A percentile compares a stretch with the other conserved stretches of the same genome.
Conservation (phyloP, 108 stramenopile species). For the Skeletonema costatum region DNA sequence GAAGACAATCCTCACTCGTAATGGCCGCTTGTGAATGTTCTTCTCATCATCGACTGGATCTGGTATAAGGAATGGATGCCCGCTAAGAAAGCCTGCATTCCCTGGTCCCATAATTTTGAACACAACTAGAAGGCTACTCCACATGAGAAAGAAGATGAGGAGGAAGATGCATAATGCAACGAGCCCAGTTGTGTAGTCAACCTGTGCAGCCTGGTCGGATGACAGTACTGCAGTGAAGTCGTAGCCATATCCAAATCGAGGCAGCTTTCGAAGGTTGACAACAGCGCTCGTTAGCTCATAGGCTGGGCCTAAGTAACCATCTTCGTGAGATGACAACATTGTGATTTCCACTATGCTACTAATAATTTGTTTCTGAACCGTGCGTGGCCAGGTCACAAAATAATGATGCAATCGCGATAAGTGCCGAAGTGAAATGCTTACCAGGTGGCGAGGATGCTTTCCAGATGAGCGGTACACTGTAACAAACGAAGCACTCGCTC, state of each 20-base stretch:
- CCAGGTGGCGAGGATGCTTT: too few relatives aligned
- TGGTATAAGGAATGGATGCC: conserved; percentile 37
- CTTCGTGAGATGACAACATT: background rate
- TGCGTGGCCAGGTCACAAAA: too few relatives aligned
- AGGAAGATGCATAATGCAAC: conserved; percentile 30
- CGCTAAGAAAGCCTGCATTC: conserved; percentile 44
- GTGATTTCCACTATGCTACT: background rate
- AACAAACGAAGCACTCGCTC: background rate
- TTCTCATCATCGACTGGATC: conserved; percentile 36
- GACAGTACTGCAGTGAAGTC: background rate
- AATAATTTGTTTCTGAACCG: background rate
- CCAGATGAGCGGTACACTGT: background rate
- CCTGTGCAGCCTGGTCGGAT: conserved; percentile 16
- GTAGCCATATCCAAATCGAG: conserved; percentile 16
- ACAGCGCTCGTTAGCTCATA: conserved; percentile 28
- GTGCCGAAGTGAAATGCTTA: too few relatives aligned
- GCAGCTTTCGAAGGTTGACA: conserved; percentile 4
- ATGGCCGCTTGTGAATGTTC: conserved; percentile 35
- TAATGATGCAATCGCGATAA: too few relatives aligned
- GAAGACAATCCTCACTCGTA: conserved; percentile 34
- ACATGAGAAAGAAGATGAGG: conserved; percentile 34
- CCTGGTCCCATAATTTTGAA: conserved; percentile 45
- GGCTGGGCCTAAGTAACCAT: conserved; percentile 17
- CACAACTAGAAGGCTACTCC: conserved; percentile 22
- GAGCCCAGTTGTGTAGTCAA: conserved; percentile 37